Base-by-base conservation (phyloP, 2,329 filamentous ascomycete species). In the Aspergillus floridensis region DNA sequence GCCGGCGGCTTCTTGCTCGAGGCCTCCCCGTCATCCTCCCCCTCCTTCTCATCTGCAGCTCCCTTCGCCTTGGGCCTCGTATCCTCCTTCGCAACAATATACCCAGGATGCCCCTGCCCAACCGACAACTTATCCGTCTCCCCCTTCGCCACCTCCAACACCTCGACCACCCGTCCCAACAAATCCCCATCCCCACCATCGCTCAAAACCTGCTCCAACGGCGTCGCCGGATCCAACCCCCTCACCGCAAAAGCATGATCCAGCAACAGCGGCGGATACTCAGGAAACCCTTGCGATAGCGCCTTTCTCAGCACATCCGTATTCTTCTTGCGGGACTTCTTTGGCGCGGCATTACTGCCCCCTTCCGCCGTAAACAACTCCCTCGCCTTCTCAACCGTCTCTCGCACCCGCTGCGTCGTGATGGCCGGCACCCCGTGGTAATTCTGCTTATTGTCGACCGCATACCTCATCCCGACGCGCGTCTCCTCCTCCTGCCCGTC, bases 401-500 rank as follows among this genome's bases (percentile, higher is more conserved):
- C 79, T 38, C 81, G 83, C 24, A 98, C 77, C 60, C 92, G 82
- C 48, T 93, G 88, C 63, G 84, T 84, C 0, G 92, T 93, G 66
- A 97, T 76, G 2, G 83, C 80, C 0, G 93, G 92, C 7, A 92
- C 82, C 0, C 91, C 92, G 3, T 79, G 79, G 71, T 88, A 93
- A 74, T 97, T 96, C 73, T 96, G 92, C 68, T 93, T 86, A 65
- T 92, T 87, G 14, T 91, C 87, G 19, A 97, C 75, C 2, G 87
- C 88, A 75, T 98, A 98, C 59, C 85, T 85, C 61, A 92, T 74
- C 0, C 93, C 93, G 3, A 91, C 81, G 47, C 89, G 83, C 56
- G 96, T 86, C 47, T 90, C 87, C 70, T 90, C 87, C 70, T 96
- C 93, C 70, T 96, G 89, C n/a, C 90, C 89, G 54, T 90, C 88